Evolutionary conservation across 2,329 filamentous ascomycete species (phyloP).

Genomic region (Macroventuria anomochaeta): DNA sequence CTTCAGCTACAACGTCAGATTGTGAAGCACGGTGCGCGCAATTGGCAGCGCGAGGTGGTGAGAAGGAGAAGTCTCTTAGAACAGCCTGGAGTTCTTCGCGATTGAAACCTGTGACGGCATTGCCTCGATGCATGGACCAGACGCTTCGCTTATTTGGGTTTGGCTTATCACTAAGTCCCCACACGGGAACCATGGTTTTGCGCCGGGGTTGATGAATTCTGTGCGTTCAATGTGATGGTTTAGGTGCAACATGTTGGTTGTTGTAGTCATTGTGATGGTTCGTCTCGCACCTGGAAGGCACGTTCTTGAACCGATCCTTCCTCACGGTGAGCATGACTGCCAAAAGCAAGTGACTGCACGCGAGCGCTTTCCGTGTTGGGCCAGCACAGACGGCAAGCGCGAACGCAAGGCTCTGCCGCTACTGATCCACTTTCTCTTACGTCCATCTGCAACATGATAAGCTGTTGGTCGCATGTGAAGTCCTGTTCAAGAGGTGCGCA

Average conservation of each 20-base stretch:
- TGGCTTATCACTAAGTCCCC: conserved; percentile 8
- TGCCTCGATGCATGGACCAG: background rate
- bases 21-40: background rate
- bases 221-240: background rate
- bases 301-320: background rate
- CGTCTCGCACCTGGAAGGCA: too few species aligned
- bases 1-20: background rate
- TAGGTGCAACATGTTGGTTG: background rate
- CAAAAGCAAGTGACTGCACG: conserved; percentile 2
- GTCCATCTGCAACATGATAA: background rate
- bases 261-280: background rate
- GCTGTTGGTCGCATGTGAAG: background rate
- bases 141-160: conserved; percentile 2
- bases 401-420: conserved; percentile 5
- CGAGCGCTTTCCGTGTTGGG: conserved; percentile 18
- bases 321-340: background rate
- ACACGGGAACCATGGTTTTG: conserved; percentile 13
- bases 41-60: background rate
- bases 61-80: conserved; percentile 1
- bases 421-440: background rate
- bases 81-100: conserved; percentile 18
- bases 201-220: background rate
- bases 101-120: background rate
- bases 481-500: too few species aligned
- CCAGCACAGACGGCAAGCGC: background rate